Conservation (phyloP, 176 grass and related monocot species). For the Hordeum marinum region DNA sequence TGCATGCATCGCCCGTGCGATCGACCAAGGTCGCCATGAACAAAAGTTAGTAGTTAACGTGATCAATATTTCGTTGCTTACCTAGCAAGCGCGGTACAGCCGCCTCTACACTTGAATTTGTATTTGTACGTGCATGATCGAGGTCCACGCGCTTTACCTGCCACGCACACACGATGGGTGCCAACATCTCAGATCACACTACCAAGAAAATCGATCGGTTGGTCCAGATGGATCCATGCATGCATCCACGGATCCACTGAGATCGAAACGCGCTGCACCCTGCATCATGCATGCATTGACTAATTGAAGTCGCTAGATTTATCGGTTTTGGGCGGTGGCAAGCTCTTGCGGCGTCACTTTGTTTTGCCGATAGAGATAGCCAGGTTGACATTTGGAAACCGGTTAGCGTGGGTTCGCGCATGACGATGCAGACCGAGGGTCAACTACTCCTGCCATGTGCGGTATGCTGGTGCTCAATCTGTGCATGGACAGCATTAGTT, state of each 20-base stretch:
- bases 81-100: background rate
- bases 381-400: constrained; percentile 24
- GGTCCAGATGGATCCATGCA: background rate
- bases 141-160: too few relatives aligned
- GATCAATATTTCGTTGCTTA: background rate
- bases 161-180: background rate
- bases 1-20: too few relatives aligned
- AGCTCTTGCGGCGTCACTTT: constrained; percentile 20
- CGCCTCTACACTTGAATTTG: background rate
- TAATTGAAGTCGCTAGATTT: background rate
- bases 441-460: background rate
- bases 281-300: background rate
- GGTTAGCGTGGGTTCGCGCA: background rate
- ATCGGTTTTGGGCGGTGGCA: constrained; percentile 1
- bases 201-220: background rate
- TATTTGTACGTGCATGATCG: background rate
- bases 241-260: background rate
- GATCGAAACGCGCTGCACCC: background rate
- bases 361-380: background rate
- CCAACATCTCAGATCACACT: background rate
- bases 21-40: background rate
- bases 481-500: background rate
- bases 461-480: background rate
- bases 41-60: background rate
- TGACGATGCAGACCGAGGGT: background rate